Evolutionary conservation across 768 basidiomycete species (phyloP), one percentile per base, ranked within the genome.

Genomic region (Termitomyces sp.): DNA sequence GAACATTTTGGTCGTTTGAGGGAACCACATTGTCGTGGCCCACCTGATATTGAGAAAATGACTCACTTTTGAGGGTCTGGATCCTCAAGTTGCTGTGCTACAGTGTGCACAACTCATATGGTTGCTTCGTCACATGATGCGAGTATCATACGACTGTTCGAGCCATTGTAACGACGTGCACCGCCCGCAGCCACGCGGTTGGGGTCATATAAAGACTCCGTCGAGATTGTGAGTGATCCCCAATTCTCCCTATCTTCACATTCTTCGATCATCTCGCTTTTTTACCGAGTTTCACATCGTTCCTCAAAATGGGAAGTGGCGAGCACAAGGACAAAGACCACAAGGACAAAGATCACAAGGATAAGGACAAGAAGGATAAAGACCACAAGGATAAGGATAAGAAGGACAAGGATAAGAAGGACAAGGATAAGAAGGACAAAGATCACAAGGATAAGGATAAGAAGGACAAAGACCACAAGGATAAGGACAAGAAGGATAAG

Each of bases 391-490:
- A 65, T 24, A 54, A 64, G 17, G 45, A 46, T 12, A 44, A 62
- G 21, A 66, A 68, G 50, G 53, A 65, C 41, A 60, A 64, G 44
- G 59, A 67, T 40, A 58, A 65, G 38, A 60, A 69, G 64, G 61
- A 72, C 40, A 68, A 68, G 52, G 55, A 65, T 34, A 60, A 64
- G 45, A 61, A 69, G 64, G 62, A 72, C 38, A 55, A 68, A 43
- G 64, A 64, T 7, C 45, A 64, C 9, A 68, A 68, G 54, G 56
- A 65, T 40, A 60, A 63, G 49, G 57, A 67, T 34, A 55, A 63
- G 32, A 61, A 69, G 65, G 62, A 72, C 41, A 55, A 68, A 37
- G 64, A 64, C 15, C 46, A 64, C 12, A 57, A 66, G 38, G 58
- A 66, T 22, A 58, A 64, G 32, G 61, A 70, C 60, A 60, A 71